phyloP scores from a whole-genome alignment of 805 yeast genomes.

The Monosporozyma solicola region DNA sequence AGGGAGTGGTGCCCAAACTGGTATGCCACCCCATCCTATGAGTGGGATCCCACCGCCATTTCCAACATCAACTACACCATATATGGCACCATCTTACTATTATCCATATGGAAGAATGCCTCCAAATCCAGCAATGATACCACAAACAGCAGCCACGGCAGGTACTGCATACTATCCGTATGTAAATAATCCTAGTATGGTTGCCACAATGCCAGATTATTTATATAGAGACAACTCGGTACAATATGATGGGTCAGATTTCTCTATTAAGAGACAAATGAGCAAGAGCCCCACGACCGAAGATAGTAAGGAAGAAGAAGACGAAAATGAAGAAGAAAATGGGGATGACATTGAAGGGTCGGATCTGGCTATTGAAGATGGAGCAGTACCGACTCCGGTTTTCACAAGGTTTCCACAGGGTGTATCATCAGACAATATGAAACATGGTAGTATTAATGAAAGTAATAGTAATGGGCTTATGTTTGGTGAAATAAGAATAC shows the following conservation, averaged over 20 bases:
- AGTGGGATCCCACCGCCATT: background rate
- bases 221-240: background rate
- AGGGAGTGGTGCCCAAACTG: background rate
- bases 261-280: background rate
- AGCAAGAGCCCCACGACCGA: background rate
- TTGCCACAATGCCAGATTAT: background rate
- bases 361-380: constrained; percentile 24
- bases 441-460: background rate
- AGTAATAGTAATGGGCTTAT: constrained; percentile 1
- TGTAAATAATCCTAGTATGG: background rate
- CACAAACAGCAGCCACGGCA: background rate
- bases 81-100: background rate
- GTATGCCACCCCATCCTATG: background rate
- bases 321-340: constrained; percentile 3
- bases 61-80: background rate
- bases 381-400: constrained; percentile 13
- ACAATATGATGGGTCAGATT: background rate
- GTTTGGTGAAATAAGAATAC: constrained; percentile 23
- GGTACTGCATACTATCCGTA: background rate
- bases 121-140: constrained; percentile 1
- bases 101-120: background rate
- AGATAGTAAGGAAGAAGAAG: background rate
- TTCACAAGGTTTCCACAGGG: constrained; percentile 5
- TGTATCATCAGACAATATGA: background rate
- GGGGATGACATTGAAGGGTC: constrained; percentile 17